These are phyloP conservation scores for Nicotiana paniculata DNA, from an alignment of 257 asterid genomes.

Conservation along the genomic window DNA sequence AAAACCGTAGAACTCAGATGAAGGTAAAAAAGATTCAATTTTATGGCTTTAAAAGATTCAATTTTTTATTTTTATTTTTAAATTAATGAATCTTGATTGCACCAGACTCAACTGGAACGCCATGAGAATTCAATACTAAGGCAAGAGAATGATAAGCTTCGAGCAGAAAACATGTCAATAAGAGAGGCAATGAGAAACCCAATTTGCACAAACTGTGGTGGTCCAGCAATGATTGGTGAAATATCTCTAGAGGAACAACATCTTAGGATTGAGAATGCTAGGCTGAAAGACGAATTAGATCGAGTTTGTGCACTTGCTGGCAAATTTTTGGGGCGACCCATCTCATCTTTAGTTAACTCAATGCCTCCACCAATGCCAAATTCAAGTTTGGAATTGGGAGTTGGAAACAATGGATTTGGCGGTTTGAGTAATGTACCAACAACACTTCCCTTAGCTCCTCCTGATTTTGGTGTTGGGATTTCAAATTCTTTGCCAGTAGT, in stretches of 20 bases:
- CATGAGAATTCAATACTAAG: slow-evolving; percentile 47
- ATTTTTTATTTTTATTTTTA: too few relatives aligned
- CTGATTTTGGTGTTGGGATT: slow-evolving; percentile 43
- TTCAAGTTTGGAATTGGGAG: slow-evolving; percentile 68
- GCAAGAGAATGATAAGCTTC: slow-evolving; percentile 50
- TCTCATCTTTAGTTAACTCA: slow-evolving; percentile 22
- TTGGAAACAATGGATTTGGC: slow-evolving; percentile 56
- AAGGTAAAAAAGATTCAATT: slow-evolving; percentile 44
- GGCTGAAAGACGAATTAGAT: slow-evolving; percentile 47
- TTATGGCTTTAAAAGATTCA: background rate
- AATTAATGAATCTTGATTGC: slow-evolving; percentile 7
- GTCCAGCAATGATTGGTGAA: slow-evolving; percentile 54
- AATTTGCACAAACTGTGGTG: slow-evolving; percentile 48
- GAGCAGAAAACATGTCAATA: slow-evolving; percentile 50
- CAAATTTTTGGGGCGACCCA: slow-evolving; percentile 48
- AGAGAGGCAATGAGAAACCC: slow-evolving; percentile 53
- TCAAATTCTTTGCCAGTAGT: slow-evolving; percentile 27
- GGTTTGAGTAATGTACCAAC: slow-evolving; percentile 25
- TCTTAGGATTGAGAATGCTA: slow-evolving; percentile 42
- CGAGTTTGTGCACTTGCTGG: slow-evolving; percentile 56
- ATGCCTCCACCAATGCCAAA: slow-evolving; percentile 41
- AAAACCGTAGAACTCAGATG: slow-evolving; percentile 92
- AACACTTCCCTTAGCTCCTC: slow-evolving; percentile 32
- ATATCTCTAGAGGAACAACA: slow-evolving; percentile 49
- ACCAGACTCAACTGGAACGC: slow-evolving; percentile 52